Evolutionary conservation across 2,329 filamentous ascomycete species (phyloP), one percentile per base, ranked within the genome.

Genomic region (Colletotrichum lini): DNA sequence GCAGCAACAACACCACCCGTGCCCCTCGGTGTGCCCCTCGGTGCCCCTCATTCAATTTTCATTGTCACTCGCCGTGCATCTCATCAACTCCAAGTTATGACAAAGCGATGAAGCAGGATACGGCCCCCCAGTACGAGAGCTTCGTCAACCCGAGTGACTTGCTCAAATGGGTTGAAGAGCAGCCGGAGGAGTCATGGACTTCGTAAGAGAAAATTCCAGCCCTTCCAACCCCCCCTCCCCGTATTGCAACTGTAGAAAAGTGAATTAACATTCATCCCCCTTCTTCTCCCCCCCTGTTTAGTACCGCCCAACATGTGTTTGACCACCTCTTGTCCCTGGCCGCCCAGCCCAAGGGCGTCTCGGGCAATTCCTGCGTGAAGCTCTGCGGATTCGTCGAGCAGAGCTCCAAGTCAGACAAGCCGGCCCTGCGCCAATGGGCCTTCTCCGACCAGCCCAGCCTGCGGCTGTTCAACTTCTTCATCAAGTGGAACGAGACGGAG

Each of bases 401-500:
- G 71, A 88, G 87, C 63, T 85, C 84, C 73, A 88, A 85, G 74
- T 89, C 89, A 3, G 73, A 76, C 16, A 83, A 84, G 12, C 72
- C 79, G 35, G 67, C 74, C 4, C 76, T 91, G 42, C 81, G 78
- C 57, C 73, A 76, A 12, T 89, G 89, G 83, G 87, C 87, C 1
- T 90, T 89, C 72, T 85, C 85, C 13, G 79, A 83, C 72, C 76
- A 81, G 40, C 85, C 87, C 4, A 84, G 83, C 23, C 74, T 85
- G 61, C 81, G 82, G 63, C 80, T 92, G 30, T 91, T 91, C 79
- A 82, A 87, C 65, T 91, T 90, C 76, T 92, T 90, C 76, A 82
- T 92, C 61, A 89, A 91, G 75, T 92, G 90, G 89, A 91, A 90
- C 75, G 90, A 92, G 75, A 88, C 88, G 67, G 90, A 92, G 76